Evolutionary conservation across 2,329 filamentous ascomycete genomes (phyloP).

Genomic region (Penicillium sp.): DNA sequence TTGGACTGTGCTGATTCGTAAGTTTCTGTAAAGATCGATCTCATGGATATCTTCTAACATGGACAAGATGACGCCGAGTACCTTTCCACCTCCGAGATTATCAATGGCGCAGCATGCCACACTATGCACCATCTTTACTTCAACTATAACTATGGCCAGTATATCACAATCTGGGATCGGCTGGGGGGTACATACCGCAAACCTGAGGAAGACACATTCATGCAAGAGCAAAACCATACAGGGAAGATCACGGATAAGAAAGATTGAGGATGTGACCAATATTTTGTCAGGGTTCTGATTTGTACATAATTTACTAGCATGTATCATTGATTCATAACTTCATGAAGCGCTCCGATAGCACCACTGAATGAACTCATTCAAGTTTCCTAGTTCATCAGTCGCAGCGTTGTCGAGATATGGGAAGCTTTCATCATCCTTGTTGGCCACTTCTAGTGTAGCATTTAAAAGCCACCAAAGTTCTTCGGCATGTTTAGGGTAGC

Average conservation of each 20-base stretch:
- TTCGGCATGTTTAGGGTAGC: slow-evolving; percentile 42
- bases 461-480: slow-evolving; percentile 41
- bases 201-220: slow-evolving; percentile 28
- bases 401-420: slow-evolving; percentile 37
- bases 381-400: slow-evolving; percentile 39
- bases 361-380: slow-evolving; percentile 42
- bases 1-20: slow-evolving; percentile 88
- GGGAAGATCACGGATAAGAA: slow-evolving; percentile 13
- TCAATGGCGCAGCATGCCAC: slow-evolving; percentile 89
- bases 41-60: background rate
- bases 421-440: slow-evolving; percentile 21
- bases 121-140: slow-evolving; percentile 88
- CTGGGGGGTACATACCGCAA: slow-evolving; percentile 69
- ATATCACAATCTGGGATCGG: slow-evolving; percentile 90
- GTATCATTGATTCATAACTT: slow-evolving; percentile 13
- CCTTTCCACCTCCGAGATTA: slow-evolving; percentile 78
- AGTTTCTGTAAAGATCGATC: slow-evolving; percentile 20
- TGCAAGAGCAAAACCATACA: slow-evolving; percentile 13
- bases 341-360: slow-evolving; percentile 18
- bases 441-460: slow-evolving; percentile 33
- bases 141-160: slow-evolving; percentile 94
- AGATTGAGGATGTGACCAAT: slow-evolving; percentile 3
- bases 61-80: slow-evolving; percentile 81
- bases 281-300: background rate
- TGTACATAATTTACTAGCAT: slow-evolving; percentile 4